Evolutionary conservation across 176 grass and related monocot genomes (phyloP), one percentile per base, ranked within the genome.

Genomic region (Rhynchospora tenuis): DNA sequence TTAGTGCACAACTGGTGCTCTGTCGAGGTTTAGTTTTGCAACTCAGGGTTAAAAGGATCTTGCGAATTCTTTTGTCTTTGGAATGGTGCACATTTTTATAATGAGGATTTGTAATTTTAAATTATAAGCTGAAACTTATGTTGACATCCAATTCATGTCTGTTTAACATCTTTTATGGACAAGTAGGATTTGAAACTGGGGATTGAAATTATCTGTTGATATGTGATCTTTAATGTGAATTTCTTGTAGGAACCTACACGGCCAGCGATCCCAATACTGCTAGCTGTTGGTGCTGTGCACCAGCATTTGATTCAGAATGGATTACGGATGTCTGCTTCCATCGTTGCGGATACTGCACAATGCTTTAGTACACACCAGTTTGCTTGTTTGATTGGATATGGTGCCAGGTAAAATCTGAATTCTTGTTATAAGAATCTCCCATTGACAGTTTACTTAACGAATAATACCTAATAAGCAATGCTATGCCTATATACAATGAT

Each of bases 251-350:
- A 93, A 92, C 93, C 97, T 73, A 99, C 93, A 83, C 89, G 83
- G 48, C 97, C 97, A 82, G 93, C 97, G 56, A 95, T 99, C 20
- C 97, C 97, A 61, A 93, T 96, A 89, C 93, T 99, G 84, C 70
- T 99, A 88, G 97, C 97, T 88, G 93, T 99, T 83, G 97, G 97
- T 83, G 89, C 91, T 84, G 92, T 99, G 67, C 97, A 99, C 78
- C 97, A 99, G 83, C 93, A 99, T 93, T 90, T 99, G 85, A 99
- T 99, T 90, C 93, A 99, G 81, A 99, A 99, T 88, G 97, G 97
- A 51, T 88, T 99, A 56, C 87, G 93, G 20, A 96, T 99, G 97
- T 93, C 91, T 73, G 91, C 97, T 88, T 99, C 93, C 23, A 96
- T 96, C 89, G 91, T 96, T 88, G 93, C 89, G 67, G 93, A 99